Evolutionary conservation across 1,139 yeast genomes (phyloP).

Genomic region (Pneumocystis sp.): DNA sequence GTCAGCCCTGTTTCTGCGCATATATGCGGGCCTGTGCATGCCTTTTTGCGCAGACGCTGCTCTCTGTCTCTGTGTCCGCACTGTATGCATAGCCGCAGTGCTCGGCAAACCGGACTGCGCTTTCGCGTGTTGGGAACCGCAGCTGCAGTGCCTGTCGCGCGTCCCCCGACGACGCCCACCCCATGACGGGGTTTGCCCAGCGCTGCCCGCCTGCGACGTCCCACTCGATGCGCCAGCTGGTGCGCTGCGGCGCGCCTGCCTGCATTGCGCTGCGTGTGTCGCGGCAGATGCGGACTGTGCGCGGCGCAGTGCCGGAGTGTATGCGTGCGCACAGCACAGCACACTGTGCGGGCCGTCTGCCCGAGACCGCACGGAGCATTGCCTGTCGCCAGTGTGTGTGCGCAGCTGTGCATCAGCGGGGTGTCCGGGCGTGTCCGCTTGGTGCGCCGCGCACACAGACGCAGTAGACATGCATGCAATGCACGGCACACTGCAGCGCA

Average conservation of each 20-base stretch:
- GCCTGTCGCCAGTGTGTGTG: too few species aligned
- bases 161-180: slow-evolving; percentile 69
- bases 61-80: neutral
- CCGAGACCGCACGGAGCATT: too few species aligned
- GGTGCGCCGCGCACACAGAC: too few species aligned
- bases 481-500: too few species aligned
- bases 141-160: slow-evolving; percentile 76
- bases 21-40: neutral
- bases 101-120: slow-evolving; percentile 65
- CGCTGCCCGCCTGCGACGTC: slow-evolving; percentile 65
- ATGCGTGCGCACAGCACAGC: too few species aligned
- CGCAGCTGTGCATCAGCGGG: too few species aligned
- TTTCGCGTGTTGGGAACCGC: slow-evolving; percentile 60
- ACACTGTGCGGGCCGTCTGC: too few species aligned
- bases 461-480: too few species aligned
- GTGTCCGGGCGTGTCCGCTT: too few species aligned
- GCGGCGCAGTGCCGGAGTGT: slow-evolving; percentile 13
- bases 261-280: slow-evolving; percentile 75
- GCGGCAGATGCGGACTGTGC: slow-evolving; percentile 64
- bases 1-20: neutral
- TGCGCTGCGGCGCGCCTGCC: slow-evolving; percentile 37
- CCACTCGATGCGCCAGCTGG: slow-evolving; percentile 70
- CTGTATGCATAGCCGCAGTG: slow-evolving; percentile 35
- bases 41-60: neutral
- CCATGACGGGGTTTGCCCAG: slow-evolving; percentile 84